These are phyloP conservation scores for Hyaloscypha finlandica DNA, from an alignment of 495 filamentous ascomycete genomes.

Conservation along the genomic window DNA sequence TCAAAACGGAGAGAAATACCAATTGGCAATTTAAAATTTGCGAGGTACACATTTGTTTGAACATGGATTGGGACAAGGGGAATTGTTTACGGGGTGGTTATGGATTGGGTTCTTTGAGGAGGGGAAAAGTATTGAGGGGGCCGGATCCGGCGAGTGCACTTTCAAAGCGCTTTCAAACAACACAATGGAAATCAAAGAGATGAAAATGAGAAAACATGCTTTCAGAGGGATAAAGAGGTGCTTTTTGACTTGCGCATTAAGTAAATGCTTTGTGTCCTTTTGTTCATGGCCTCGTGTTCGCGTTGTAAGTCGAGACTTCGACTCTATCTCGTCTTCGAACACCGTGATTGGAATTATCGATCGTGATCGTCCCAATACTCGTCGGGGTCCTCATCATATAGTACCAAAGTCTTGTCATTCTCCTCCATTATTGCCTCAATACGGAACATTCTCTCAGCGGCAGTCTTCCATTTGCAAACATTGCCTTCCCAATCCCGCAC, in stretches of 20 bases:
- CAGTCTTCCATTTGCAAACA: neutral
- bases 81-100: neutral
- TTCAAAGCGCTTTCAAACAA: neutral
- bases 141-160: neutral
- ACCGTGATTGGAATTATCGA: neutral
- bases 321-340: neutral
- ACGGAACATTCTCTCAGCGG: neutral
- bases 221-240: neutral
- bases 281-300: neutral
- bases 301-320: neutral
- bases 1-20: too few relatives aligned
- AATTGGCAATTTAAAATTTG: too few relatives aligned
- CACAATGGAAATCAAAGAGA: neutral
- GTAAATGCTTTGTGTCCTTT: neutral
- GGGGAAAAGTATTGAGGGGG: neutral
- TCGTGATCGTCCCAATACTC: neutral
- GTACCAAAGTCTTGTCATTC: neutral
- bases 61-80: too few relatives aligned
- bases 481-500: conserved; percentile 4
- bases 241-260: neutral
- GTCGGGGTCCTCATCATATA: neutral
- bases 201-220: neutral
- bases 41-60: too few relatives aligned
- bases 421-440: neutral
- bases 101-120: neutral